phyloP scores from a whole-genome alignment of 176 grass and related monocot species.

The Sorghum bicolor region DNA sequence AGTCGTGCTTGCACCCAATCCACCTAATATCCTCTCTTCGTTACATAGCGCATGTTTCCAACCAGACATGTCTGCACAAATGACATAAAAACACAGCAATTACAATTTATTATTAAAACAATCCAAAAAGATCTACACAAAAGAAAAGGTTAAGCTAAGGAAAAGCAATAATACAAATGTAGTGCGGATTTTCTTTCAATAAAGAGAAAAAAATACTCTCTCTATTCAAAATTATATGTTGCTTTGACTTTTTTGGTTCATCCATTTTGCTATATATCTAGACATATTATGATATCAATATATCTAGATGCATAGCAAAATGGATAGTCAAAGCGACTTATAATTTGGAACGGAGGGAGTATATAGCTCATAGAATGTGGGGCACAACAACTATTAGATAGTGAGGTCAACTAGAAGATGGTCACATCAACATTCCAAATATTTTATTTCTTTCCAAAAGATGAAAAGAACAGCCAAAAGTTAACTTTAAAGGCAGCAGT shows the following conservation, averaged over 20 bases:
- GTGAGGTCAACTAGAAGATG: constrained; percentile 16
- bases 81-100: not conserved
- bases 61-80: constrained; percentile 44
- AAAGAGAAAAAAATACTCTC: not conserved
- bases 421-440: constrained; percentile 1
- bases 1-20: constrained; percentile 45
- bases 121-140: not conserved
- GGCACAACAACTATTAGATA: not conserved
- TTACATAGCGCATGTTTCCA: constrained; percentile 44
- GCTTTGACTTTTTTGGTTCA: no score
- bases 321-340: no score
- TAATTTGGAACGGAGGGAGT: no score
- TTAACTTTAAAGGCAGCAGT: not conserved
- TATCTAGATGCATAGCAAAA: no score
- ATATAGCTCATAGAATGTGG: not conserved
- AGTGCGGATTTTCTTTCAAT: not conserved
- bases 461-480: not conserved
- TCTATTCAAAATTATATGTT: no score
- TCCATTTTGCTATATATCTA: no score
- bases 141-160: not conserved
- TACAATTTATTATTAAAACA: not conserved
- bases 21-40: constrained; percentile 56
- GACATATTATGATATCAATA: no score
- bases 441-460: not conserved
- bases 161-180: not conserved